phyloP scores from a whole-genome alignment of 495 filamentous ascomycete species.

The Aspergillus carlsbadensis region DNA sequence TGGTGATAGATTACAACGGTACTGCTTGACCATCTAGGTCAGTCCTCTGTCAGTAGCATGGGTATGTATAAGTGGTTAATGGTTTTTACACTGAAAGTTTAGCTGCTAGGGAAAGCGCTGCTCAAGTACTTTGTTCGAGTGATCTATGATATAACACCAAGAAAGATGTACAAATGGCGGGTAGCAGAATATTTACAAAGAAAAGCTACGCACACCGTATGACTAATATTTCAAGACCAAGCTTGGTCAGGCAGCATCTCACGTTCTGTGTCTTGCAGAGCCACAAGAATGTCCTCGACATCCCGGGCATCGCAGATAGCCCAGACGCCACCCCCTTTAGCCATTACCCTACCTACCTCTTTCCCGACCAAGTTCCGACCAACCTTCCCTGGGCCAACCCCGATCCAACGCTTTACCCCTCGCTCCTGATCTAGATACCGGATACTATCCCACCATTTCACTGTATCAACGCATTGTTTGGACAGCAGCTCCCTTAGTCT shows the following conservation, averaged over 20 bases:
- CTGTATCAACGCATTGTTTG: constrained; percentile 79
- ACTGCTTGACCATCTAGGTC: too few species aligned
- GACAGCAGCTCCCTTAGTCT: constrained; percentile 76
- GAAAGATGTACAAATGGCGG: too few species aligned
- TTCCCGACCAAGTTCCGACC: constrained; percentile 92
- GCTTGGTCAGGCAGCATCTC: constrained; percentile 25
- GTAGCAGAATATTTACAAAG: constrained; percentile 6
- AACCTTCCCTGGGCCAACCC: constrained; percentile 93
- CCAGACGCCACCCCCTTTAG: constrained; percentile 90
- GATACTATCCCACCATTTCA: constrained; percentile 91
- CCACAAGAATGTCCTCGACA: constrained; percentile 70
- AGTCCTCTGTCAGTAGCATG: too few species aligned
- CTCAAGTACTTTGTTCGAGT: too few species aligned
- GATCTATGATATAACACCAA: too few species aligned
- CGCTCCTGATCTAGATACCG: constrained; percentile 84
- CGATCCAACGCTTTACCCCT: constrained; percentile 84
- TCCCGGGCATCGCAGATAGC: constrained; percentile 83
- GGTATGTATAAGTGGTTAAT: too few species aligned
- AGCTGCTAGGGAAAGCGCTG: too few species aligned
- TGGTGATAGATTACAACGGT: too few species aligned
- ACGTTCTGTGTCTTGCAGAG: constrained; percentile 70
- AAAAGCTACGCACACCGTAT: neutral
- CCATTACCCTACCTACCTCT: constrained; percentile 80
- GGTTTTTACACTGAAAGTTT: too few species aligned
- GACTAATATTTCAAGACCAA: neutral